Evolutionary conservation across 441 rosid genomes (phyloP).

Genomic region (Pelargonium cotyledonis): DNA sequence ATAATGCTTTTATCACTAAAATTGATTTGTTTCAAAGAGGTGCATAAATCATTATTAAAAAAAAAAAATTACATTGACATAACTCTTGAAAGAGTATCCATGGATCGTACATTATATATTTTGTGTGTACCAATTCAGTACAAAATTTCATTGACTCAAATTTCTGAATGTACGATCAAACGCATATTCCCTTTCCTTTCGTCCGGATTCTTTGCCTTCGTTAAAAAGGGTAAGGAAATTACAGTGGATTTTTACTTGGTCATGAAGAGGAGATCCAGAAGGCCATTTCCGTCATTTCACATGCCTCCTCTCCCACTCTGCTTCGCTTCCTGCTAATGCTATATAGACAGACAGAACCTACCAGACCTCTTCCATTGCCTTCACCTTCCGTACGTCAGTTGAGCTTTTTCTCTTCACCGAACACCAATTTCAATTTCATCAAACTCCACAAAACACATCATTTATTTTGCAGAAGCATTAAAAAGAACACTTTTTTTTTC

Average conservation of each 20-base stretch:
- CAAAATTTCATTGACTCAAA: neutral
- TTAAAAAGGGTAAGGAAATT: neutral
- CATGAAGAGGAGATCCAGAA: neutral
- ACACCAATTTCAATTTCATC: too few relatives aligned
- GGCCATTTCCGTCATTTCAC: slow-evolving; percentile 24
- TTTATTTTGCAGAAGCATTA: neutral
- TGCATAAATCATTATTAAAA: too few relatives aligned
- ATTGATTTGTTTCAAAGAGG: too few relatives aligned
- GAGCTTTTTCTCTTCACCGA: too few relatives aligned
- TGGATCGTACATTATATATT: too few relatives aligned
- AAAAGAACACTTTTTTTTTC: neutral
- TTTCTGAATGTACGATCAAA: neutral
- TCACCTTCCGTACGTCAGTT: too few relatives aligned
- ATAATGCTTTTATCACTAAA: too few relatives aligned
- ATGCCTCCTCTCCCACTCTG: neutral
- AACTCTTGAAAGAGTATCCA: too few relatives aligned
- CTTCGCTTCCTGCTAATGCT: neutral
- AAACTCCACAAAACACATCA: too few relatives aligned
- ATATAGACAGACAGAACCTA: neutral
- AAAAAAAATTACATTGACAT: too few relatives aligned
- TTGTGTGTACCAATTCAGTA: too few relatives aligned
- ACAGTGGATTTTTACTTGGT: neutral
- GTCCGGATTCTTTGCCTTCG: neutral
- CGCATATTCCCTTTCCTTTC: neutral
- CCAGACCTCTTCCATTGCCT: neutral